Evolutionary conservation across 1,284 basidiomycete genomes (phyloP).

Genomic region (Coniferiporia weirii): DNA sequence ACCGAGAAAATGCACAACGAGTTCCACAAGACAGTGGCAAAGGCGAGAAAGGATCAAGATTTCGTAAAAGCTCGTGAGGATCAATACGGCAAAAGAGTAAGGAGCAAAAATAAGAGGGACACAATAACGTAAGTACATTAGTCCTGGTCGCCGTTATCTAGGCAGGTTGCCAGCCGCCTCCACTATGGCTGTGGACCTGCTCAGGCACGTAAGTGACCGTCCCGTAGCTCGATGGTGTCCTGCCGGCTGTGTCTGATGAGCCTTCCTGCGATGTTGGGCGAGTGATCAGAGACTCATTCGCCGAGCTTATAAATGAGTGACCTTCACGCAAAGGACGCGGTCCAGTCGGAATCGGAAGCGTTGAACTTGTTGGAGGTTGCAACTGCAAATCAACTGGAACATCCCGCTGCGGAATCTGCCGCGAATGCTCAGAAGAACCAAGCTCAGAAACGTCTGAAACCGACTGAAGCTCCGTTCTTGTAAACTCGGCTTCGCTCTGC

Average conservation of each 20-base stretch:
- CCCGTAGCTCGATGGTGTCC: constrained; percentile 10
- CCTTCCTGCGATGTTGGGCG: constrained; percentile 5
- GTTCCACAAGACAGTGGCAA: not conserved
- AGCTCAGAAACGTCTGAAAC: not conserved
- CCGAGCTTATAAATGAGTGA: constrained; percentile 13
- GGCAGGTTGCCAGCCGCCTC: constrained; percentile 5
- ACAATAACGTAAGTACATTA: not conserved
- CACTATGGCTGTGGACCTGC: not conserved
- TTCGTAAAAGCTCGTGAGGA: not conserved
- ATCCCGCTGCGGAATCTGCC: not conserved
- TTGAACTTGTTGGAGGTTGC: not conserved
- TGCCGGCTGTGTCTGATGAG: constrained; percentile 3
- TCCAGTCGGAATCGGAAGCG: constrained; percentile 8
- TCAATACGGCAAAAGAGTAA: not conserved
- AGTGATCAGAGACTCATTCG: constrained; percentile 15
- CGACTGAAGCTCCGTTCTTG: not conserved
- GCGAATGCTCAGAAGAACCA: constrained; percentile 2
- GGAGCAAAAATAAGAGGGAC: not conserved
- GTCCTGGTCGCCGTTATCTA: not conserved
- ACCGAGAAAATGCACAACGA: not conserved
- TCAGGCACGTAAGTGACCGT: constrained; percentile 8
- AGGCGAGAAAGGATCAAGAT: not conserved
- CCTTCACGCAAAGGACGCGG: constrained; percentile 1
- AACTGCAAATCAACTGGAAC: not conserved
- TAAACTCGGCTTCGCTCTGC: not conserved